Conservation (phyloP, 345 rosid species). For the Populus deltoides region DNA sequence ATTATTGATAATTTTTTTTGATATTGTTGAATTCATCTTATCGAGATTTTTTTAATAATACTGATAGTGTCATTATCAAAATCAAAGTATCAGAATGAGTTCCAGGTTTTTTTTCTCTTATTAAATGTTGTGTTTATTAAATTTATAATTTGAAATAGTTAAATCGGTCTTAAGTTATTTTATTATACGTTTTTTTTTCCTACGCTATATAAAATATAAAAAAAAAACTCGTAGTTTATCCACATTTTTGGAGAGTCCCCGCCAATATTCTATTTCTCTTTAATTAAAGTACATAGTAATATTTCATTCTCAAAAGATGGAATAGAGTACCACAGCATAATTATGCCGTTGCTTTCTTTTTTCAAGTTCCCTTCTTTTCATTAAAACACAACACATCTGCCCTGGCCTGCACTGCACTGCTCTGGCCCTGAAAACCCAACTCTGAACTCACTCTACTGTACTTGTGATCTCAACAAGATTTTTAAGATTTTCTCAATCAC, state of each 20-base stretch:
- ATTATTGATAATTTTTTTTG: too few relatives aligned
- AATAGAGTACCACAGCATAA: background rate
- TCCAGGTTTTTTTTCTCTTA: too few relatives aligned
- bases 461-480: background rate
- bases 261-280: background rate
- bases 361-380: background rate
- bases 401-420: background rate
- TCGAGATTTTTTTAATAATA: too few relatives aligned
- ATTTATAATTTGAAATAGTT: too few relatives aligned
- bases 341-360: constrained; percentile 2
- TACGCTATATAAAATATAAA: too few relatives aligned
- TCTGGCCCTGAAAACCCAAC: background rate
- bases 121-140: too few relatives aligned
- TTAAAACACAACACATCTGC: background rate
- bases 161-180: too few relatives aligned
- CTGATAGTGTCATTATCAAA: accelerated
- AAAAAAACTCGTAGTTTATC: background rate
- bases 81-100: accelerated
- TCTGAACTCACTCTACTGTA: background rate
- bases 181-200: too few relatives aligned
- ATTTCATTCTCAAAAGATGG: background rate
- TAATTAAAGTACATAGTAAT: background rate
- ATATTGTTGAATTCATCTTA: accelerated
- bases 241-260: background rate
- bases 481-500: background rate